Base-by-base conservation (phyloP, 2,329 filamentous ascomycete genomes). In the Chaetomium globosum region DNA sequence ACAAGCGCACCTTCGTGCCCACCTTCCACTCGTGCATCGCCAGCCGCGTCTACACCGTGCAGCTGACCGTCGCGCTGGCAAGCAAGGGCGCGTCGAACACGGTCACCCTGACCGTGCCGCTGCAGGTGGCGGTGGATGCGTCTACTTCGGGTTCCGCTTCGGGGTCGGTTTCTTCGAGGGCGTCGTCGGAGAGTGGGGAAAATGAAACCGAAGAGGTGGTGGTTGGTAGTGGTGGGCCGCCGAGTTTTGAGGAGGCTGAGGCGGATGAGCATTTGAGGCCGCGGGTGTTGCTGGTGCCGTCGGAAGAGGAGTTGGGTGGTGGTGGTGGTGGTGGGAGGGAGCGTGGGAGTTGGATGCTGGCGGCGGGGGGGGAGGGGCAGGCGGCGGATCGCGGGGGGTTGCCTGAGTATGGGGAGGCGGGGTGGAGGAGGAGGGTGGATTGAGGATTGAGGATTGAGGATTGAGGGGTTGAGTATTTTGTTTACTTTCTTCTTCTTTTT, bases 1-100 rank as follows among this genome's bases (percentile, higher is more conserved):
- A 75, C 31, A 81, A 79, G 71, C 83, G 81, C 73, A 77, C 80
- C 9, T 84, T 86, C 69, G 67, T 86, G 26, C 85, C 85, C 0
- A 83, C 82, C 5, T 87, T 87, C 71, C 83, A 86, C 75, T 83
- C 81, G 9, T 87, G 85, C 76, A 81, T 87, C 73, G 76, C 80
- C 46, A 83, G 82, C 8, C 81, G 85, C 30, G 80, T 80, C n/a
- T 87, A 87, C 73, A 78, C 81, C 4, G 72, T 87, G 33, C 79
- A 81, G 68, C 70, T 83, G 51, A 75, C 76, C 16, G 71, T 87
- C 6, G 77, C 75, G 7, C 59, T 80, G 10, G 66, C 70, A 6
- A 80, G 78, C 19, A 23, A 23, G 26, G 75, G 80, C 8, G 74
- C 66, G 2, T 68, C 77, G 71, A 80, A 77, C 4, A 78, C 75